Conservation (phyloP, 345 rosid species). For the Gossypium arboreum region DNA sequence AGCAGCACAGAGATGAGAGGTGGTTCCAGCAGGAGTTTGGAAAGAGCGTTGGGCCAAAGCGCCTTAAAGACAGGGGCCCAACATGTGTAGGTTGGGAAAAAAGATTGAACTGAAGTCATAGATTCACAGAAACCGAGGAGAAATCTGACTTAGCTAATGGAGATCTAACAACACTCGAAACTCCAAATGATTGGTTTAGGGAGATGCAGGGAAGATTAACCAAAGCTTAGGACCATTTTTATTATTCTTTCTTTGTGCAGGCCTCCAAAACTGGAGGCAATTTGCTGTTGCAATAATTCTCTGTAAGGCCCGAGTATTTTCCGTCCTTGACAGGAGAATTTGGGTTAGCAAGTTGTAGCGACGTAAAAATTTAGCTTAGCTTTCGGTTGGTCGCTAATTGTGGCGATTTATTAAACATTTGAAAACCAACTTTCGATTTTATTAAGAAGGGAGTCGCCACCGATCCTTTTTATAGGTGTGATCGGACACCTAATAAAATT, state of each 20-base stretch:
- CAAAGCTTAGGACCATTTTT: conserved; percentile 31
- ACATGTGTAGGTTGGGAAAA: conserved; percentile 38
- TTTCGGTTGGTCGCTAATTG: no score
- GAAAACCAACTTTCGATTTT: no score
- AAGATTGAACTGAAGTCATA: conserved; percentile 35
- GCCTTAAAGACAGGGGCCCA: conserved; percentile 55
- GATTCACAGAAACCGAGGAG: neutral
- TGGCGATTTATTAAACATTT: no score
- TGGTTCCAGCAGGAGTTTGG: conserved; percentile 30
- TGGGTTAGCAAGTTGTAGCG: conserved; percentile 25
- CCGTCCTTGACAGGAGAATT: conserved; percentile 36
- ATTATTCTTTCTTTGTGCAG: conserved; percentile 54
- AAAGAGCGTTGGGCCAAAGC: conserved; percentile 51
- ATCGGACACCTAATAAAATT: no score
- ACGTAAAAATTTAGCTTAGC: no score
- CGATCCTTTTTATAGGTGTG: no score
- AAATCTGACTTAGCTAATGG: conserved; percentile 44
- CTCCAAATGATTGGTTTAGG: conserved; percentile 32
- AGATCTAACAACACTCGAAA: conserved; percentile 43
- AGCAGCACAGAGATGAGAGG: conserved; percentile 30
- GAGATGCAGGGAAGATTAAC: conserved; percentile 42
- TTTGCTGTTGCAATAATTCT: conserved; percentile 33
- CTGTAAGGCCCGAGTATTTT: no score
- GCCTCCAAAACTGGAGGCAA: conserved; percentile 21
- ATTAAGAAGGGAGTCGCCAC: no score